Evolutionary conservation across 306 rosid species (phyloP), one percentile per base, ranked within the genome.

Genomic region (Cucurbita argyrosperma): DNA sequence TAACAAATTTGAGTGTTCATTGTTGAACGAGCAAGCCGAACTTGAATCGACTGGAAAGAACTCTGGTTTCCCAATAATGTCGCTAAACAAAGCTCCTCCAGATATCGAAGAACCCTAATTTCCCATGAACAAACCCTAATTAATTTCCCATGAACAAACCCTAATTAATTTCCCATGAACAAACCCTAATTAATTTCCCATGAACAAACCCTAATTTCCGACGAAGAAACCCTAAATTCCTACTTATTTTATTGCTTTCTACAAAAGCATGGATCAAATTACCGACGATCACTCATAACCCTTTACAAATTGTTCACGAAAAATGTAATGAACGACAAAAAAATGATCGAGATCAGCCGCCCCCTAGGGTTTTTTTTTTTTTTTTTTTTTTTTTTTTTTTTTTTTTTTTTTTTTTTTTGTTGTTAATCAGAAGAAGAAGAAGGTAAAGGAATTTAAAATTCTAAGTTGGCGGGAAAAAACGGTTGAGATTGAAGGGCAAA

Each of bases 401-500:
- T 30, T 26, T 26, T 1, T 26, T 26, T 30, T 23, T 23, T 23
- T 23, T 23, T 1, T 26, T 26, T 1, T 26, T 26, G 26, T 14
- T 26, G 39, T 10, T 10, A 55, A 42, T 10, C 15, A 38, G 78
- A 77, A 13, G 74, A 47, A 13, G 14, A 26, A 51, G 46, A 39
- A 64, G 13, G 1, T 6, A 65, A 40, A 14, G 42, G 45, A 10
- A 30, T 37, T 69, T 69, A 46, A 46, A 50, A 70, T 50, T 47
- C 42, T 50, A 86, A 16, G 97, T 92, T 4, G 98, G 99, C 47
- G 99, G 99, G 76, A 94, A 94, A 78, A 94, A 94, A 51, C 92
- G 81, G 85, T 94, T 94, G 80, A 94, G 96, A 79, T 94, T 94
- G 80, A 94, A 94, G 1, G 99, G 99, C 79, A 94, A 76, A 19